A percentile compares a stretch with the other conserved stretches of the same genome.
These are phyloP conservation scores for Apophysomyces elegans DNA, from an alignment of 371 early-diverging fungal genomes.

Conservation along the genomic window DNA sequence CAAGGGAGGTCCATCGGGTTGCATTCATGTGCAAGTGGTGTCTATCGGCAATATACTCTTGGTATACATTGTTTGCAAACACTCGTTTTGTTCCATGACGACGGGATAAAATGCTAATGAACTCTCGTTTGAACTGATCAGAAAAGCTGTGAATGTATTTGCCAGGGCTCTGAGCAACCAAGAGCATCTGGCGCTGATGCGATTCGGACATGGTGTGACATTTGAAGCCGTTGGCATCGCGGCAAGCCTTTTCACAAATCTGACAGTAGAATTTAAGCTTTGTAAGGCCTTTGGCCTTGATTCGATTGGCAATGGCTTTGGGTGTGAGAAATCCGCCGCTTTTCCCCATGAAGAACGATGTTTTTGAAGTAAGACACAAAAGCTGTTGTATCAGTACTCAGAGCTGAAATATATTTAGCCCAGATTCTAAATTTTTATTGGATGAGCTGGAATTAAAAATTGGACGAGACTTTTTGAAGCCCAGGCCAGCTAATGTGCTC, in stretches of 20 bases:
- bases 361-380: background rate
- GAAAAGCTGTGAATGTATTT: slow-evolving; percentile 73
- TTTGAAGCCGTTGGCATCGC: slow-evolving; percentile 98
- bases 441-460: too few species aligned
- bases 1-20: slow-evolving; percentile 87
- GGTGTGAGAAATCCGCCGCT: slow-evolving; percentile 74
- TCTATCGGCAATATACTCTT: slow-evolving; percentile 91
- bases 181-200: slow-evolving; percentile 92
- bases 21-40: slow-evolving; percentile 97
- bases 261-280: slow-evolving; percentile 95
- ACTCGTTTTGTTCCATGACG: slow-evolving; percentile 87
- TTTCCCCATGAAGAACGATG: slow-evolving; percentile 64
- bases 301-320: slow-evolving; percentile 84
- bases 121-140: slow-evolving; percentile 74
- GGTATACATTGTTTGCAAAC: slow-evolving; percentile 91
- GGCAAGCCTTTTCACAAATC: slow-evolving; percentile 91
- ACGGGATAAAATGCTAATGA: slow-evolving; percentile 72
- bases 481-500: too few species aligned
- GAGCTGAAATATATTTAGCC: too few species aligned
- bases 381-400: background rate
- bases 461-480: too few species aligned
- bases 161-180: slow-evolving; percentile 85
- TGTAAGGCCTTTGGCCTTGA: slow-evolving; percentile 93
- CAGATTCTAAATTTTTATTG: too few species aligned
- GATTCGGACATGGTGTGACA: slow-evolving; percentile 91